Percentiles rank a stretch among this genome's conserved stretches.
These are phyloP conservation scores for Hyphopichia homilentoma DNA, from an alignment of 805 yeast species.

Conservation along the genomic window DNA sequence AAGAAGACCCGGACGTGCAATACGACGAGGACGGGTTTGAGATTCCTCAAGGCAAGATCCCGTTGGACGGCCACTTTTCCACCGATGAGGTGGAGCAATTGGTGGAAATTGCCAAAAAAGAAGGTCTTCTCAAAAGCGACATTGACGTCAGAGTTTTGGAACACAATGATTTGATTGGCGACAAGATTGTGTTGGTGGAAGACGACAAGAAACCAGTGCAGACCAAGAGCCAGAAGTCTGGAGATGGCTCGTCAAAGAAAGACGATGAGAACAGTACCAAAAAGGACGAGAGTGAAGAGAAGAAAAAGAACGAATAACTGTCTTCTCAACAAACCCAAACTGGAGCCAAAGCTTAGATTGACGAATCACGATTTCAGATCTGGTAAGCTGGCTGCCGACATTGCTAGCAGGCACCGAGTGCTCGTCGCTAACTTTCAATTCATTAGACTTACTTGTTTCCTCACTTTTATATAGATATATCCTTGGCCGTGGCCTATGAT, in stretches of 20 bases:
- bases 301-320: neutral
- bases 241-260: neutral
- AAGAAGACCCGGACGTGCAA: conserved; percentile 5
- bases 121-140: conserved; percentile 22
- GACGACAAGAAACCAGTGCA: conserved; percentile 2
- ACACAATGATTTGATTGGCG: conserved; percentile 21
- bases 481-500: too few species aligned
- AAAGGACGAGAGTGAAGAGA: conserved; percentile 2
- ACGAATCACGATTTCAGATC: too few species aligned
- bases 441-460: too few species aligned
- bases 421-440: too few species aligned
- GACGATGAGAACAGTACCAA: conserved; percentile 3
- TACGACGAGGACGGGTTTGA: conserved; percentile 34
- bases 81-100: conserved; percentile 28
- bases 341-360: too few species aligned
- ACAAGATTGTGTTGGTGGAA: conserved; percentile 24
- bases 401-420: too few species aligned
- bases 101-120: conserved; percentile 26
- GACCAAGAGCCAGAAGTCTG: too few species aligned
- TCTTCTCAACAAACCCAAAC: too few species aligned
- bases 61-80: conserved; percentile 39
- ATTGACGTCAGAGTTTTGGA: conserved; percentile 24
- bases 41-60: conserved; percentile 35
- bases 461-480: too few species aligned
- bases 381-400: too few species aligned